Conservation (phyloP, 495 filamentous ascomycete genomes). For the Trichoderma erinaceum region DNA sequence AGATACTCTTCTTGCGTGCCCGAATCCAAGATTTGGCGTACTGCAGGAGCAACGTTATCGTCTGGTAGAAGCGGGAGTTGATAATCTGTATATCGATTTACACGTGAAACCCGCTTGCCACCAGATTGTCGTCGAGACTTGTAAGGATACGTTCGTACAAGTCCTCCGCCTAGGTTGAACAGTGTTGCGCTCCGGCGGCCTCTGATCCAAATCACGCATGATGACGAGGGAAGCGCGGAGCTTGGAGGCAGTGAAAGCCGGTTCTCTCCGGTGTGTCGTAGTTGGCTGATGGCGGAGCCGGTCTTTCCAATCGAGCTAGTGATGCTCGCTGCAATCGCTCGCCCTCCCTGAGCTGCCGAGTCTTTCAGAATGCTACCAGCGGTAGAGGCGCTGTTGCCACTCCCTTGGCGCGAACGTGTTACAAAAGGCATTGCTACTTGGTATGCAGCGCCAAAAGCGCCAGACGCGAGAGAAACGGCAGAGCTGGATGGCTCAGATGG, state of each 20-base stretch:
- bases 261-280: slow-evolving; percentile 80
- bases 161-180: slow-evolving; percentile 50
- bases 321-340: slow-evolving; percentile 74
- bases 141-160: slow-evolving; percentile 62
- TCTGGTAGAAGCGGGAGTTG: slow-evolving; percentile 54
- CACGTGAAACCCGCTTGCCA: slow-evolving; percentile 36
- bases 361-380: slow-evolving; percentile 57
- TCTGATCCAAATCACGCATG: slow-evolving; percentile 53
- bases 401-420: slow-evolving; percentile 43
- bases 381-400: slow-evolving; percentile 31
- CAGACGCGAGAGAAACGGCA: slow-evolving; percentile 50
- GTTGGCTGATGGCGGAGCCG: slow-evolving; percentile 66
- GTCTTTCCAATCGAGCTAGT: slow-evolving; percentile 79
- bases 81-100: slow-evolving; percentile 56
- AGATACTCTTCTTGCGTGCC: slow-evolving; percentile 34
- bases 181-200: slow-evolving; percentile 48
- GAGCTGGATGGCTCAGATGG: slow-evolving; percentile 37
- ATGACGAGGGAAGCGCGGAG: slow-evolving; percentile 33
- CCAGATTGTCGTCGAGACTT: slow-evolving; percentile 40
- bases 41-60: slow-evolving; percentile 36
- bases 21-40: slow-evolving; percentile 37
- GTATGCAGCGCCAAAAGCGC: slow-evolving; percentile 61
- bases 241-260: slow-evolving; percentile 66
- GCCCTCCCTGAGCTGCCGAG: slow-evolving; percentile 63
- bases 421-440: slow-evolving; percentile 46